Conservation (phyloP, 2,329 filamentous ascomycete species). For the Bipolaris bicolor region DNA sequence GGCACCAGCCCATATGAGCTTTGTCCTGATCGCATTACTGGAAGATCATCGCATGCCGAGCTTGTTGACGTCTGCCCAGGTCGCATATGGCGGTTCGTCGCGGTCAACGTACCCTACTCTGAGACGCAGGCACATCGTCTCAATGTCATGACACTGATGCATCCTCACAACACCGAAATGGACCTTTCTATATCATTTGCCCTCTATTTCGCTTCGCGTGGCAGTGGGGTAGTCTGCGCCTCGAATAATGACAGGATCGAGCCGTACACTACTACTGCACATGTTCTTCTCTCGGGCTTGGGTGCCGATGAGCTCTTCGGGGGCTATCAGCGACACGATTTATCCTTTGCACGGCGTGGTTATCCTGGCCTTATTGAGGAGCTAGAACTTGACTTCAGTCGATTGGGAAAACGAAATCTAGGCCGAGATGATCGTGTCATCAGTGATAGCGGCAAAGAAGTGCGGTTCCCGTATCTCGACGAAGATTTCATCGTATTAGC, state of each 20-base stretch:
- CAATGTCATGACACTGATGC: slow-evolving; percentile 76
- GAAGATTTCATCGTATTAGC: slow-evolving; percentile 85
- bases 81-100: slow-evolving; percentile 82
- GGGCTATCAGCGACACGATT: slow-evolving; percentile 84
- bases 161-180: slow-evolving; percentile 98
- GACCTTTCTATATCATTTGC: slow-evolving; percentile 93
- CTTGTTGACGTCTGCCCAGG: slow-evolving; percentile 70
- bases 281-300: slow-evolving; percentile 87
- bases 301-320: slow-evolving; percentile 97
- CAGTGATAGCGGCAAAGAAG: slow-evolving; percentile 86
- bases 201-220: slow-evolving; percentile 92
- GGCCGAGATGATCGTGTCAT: slow-evolving; percentile 93
- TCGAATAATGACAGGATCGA: slow-evolving; percentile 34
- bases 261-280: slow-evolving; percentile 71
- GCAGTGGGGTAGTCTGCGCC: slow-evolving; percentile 58
- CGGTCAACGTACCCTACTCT: slow-evolving; percentile 81
- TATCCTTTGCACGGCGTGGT: slow-evolving; percentile 73
- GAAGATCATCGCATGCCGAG: slow-evolving; percentile 79
- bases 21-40: slow-evolving; percentile 90
- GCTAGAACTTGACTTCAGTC: slow-evolving; percentile 80
- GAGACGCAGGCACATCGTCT: slow-evolving; percentile 73
- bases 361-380: slow-evolving; percentile 78
- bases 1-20: slow-evolving; percentile 68
- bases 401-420: slow-evolving; percentile 91
- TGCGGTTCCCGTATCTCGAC: slow-evolving; percentile 88